phyloP scores from a whole-genome alignment of 2,329 filamentous ascomycete genomes.

The Ophiostoma sp. region DNA sequence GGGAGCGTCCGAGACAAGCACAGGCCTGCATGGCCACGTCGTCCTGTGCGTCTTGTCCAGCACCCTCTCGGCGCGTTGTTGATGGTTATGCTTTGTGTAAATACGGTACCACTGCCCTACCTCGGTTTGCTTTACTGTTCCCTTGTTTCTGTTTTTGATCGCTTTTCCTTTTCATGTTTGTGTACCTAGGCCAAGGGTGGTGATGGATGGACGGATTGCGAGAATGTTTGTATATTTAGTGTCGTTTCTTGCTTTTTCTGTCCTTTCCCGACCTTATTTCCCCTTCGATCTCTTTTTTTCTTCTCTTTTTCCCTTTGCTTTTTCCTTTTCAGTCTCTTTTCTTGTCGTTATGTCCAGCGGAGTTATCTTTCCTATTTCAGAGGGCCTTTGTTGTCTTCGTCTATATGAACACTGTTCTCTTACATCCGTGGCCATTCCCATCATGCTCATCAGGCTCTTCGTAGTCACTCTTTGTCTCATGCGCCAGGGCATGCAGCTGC shows the following conservation, averaged over 20 bases:
- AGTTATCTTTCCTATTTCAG: slow-evolving; percentile 3
- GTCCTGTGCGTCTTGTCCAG: not conserved
- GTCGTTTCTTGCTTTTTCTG: not conserved
- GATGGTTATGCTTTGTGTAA: not conserved
- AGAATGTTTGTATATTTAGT: slow-evolving; percentile 13
- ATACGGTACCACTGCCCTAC: not conserved
- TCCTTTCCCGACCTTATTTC: no score
- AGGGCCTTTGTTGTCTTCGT: not conserved
- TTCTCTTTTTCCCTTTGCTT: not conserved
- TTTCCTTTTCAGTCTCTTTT: not conserved
- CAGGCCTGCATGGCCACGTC: no score
- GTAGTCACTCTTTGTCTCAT: not conserved
- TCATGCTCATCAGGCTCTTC: not conserved
- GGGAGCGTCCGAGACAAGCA: not conserved
- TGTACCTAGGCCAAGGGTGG: slow-evolving; percentile 8
- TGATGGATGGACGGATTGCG: slow-evolving; percentile 12
- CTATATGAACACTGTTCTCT: not conserved
- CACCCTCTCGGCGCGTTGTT: not conserved
- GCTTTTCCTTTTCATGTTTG: slow-evolving; percentile 8
- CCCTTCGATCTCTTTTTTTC: not conserved
- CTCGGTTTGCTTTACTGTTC: not conserved
- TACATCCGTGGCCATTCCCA: not conserved
- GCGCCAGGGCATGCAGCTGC: not conserved
- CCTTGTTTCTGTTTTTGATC: not conserved
- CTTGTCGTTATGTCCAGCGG: slow-evolving; percentile 1